These are phyloP conservation scores for Cryptosporidium xiaoi DNA, from an alignment of 169 alveolate species.

Conservation along the genomic window DNA sequence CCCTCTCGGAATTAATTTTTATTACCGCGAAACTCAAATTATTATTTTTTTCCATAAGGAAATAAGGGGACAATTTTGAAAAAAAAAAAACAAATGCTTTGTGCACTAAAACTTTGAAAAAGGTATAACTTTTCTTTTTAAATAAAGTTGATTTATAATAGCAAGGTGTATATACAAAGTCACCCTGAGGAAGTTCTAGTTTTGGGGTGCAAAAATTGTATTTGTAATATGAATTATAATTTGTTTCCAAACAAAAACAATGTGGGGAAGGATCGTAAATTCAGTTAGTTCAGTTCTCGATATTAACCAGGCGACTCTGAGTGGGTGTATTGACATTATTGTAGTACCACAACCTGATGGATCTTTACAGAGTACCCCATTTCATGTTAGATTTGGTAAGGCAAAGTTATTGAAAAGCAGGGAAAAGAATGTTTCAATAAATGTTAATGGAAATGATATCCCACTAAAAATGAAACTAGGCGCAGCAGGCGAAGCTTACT, in stretches of 20 bases:
- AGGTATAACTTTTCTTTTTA: too few relatives aligned
- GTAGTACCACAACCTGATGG: constrained; percentile 88
- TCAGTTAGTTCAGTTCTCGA: constrained; percentile 91
- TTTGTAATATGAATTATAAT: constrained; percentile 30
- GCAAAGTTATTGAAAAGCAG: constrained; percentile 92
- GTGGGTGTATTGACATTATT: constrained; percentile 93
- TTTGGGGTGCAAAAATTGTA: too few relatives aligned
- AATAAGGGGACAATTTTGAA: too few relatives aligned
- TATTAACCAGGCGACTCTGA: constrained; percentile 91
- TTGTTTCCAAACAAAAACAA: background rate
- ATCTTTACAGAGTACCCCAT: constrained; percentile 90
- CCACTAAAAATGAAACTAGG: constrained; percentile 93
- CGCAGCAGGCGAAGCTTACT: constrained; percentile 96
- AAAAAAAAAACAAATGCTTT: too few relatives aligned
- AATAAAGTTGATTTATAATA: too few relatives aligned
- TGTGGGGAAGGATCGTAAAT: constrained; percentile 93
- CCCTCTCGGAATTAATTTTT: too few relatives aligned
- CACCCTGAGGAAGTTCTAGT: too few relatives aligned
- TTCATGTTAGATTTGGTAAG: constrained; percentile 97
- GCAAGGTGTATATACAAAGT: too few relatives aligned
- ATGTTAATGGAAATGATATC: constrained; percentile 92
- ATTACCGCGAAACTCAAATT: too few relatives aligned
- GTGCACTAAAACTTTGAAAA: too few relatives aligned
- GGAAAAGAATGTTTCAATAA: constrained; percentile 91
- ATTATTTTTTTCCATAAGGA: too few relatives aligned